Conservation (phyloP, 2,329 filamentous ascomycete species). For the Acrocalymma vagum region DNA sequence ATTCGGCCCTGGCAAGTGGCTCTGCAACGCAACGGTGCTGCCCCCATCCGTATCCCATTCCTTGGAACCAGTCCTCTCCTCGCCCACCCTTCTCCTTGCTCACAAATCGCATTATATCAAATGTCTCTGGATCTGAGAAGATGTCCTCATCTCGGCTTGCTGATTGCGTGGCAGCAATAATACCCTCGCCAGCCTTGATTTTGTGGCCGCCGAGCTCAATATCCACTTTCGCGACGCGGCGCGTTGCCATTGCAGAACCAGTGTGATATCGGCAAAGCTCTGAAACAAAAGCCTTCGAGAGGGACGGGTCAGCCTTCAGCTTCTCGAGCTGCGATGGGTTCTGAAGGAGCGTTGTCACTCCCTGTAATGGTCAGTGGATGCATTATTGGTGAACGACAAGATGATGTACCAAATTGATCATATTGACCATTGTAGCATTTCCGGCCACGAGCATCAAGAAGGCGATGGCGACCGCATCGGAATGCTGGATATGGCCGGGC, state of each 20-base stretch:
- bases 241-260: slow-evolving; percentile 57
- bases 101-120: slow-evolving; percentile 48
- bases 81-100: slow-evolving; percentile 20
- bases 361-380: slow-evolving; percentile 32
- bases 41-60: slow-evolving; percentile 58
- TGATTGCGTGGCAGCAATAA: slow-evolving; percentile 58
- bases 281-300: slow-evolving; percentile 53
- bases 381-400: too few species aligned
- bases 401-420: slow-evolving; percentile 59
- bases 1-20: slow-evolving; percentile 52
- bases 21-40: slow-evolving; percentile 59
- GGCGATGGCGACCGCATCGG: slow-evolving; percentile 54
- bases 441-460: slow-evolving; percentile 61
- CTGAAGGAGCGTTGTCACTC: slow-evolving; percentile 55
- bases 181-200: slow-evolving; percentile 55
- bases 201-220: slow-evolving; percentile 54
- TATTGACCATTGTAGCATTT: slow-evolving; percentile 63
- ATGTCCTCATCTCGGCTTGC: slow-evolving; percentile 58
- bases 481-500: slow-evolving; percentile 37
- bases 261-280: slow-evolving; percentile 61
- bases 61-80: slow-evolving; percentile 33
- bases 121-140: slow-evolving; percentile 35
- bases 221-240: slow-evolving; percentile 58
- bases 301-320: slow-evolving; percentile 51
- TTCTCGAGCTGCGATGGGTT: slow-evolving; percentile 54